Base-by-base conservation (phyloP, 1,284 basidiomycete species). In the Grifola frondosa region DNA sequence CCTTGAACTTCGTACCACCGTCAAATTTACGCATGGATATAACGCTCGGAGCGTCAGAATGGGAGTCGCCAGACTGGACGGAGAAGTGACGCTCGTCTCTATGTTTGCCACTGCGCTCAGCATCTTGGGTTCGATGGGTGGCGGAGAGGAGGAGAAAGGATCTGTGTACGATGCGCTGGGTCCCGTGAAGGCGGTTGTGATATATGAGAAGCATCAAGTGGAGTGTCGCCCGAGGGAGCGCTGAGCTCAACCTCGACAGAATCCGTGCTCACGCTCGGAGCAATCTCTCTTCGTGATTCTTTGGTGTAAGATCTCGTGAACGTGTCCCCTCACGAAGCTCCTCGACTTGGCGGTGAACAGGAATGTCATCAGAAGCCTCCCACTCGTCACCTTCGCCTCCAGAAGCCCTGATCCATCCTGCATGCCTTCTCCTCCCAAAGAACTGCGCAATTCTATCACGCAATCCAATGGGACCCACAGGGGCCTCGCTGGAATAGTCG, bases 1-100 rank as follows among this genome's bases (percentile, higher is more conserved):
- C 62, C 48, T 53, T 61, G 52, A 64, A 64, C 47, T 59, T 60
- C 29, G 61, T 62, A 2, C 62, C 62, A 28, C 56, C 58, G n/a
- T 57, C 54, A 44, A 64, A 62, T 42, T 58, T 60, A 13, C 50
- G 55, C 57, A 61, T 59, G 13, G 60, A 53, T 11, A 51, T 50
- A 2, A 56, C 31, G 32, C 48, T 48, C n/a, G 42, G 29, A 9
- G 39, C 35, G 17, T 44, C 44, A 1, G 43, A 41, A 16, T 30
- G 44, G 25, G 35, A 30, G 16, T 38, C 30, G 2, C 37, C 28
- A 13, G 52, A 43, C 31, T 50, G 58, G 13, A 58, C 55, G 4
- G 58, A 56, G 41, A 59, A 62, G 8, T 48, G 43, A 13, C 44
- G 47, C 4, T 52, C 54, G 10, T 58, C 57, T 10, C 32, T 32